phyloP scores from a whole-genome alignment of 257 asterid species.

The Linaria vulgaris region DNA sequence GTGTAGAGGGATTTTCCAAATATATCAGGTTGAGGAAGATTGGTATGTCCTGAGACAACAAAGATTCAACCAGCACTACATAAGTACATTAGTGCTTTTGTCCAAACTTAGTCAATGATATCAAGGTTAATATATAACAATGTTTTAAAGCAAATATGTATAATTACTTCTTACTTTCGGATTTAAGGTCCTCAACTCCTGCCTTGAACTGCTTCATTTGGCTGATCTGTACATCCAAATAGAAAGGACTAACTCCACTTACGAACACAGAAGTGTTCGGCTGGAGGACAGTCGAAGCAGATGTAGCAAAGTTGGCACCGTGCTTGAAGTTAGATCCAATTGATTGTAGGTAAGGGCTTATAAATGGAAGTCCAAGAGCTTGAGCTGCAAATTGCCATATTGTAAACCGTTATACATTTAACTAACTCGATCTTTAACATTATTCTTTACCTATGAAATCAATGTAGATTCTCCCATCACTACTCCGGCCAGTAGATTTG shows the following conservation, averaged over 20 bases:
- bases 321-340: constrained; percentile 57
- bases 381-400: no score
- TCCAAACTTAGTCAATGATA: no score
- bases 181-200: constrained; percentile 34
- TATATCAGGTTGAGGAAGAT: constrained; percentile 48
- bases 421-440: no score
- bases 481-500: no score
- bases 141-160: not conserved
- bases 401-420: no score
- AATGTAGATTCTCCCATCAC: no score
- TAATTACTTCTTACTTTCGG: constrained; percentile 41
- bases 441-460: no score
- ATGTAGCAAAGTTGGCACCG: constrained; percentile 68
- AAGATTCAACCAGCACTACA: no score
- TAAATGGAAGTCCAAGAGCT: constrained; percentile 65
- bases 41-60: constrained; percentile 32
- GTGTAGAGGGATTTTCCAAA: constrained; percentile 54
- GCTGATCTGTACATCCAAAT: constrained; percentile 55
- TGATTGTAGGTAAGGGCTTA: constrained; percentile 59
- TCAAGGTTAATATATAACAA: no score
- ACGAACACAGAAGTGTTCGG: no score
- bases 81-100: no score
- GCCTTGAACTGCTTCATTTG: constrained; percentile 57
- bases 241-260: constrained; percentile 60
- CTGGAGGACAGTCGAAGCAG: constrained; percentile 54